Evolutionary conservation across 164 flowering plant species (phyloP).

Genomic region (Macadamia integrifolia): DNA sequence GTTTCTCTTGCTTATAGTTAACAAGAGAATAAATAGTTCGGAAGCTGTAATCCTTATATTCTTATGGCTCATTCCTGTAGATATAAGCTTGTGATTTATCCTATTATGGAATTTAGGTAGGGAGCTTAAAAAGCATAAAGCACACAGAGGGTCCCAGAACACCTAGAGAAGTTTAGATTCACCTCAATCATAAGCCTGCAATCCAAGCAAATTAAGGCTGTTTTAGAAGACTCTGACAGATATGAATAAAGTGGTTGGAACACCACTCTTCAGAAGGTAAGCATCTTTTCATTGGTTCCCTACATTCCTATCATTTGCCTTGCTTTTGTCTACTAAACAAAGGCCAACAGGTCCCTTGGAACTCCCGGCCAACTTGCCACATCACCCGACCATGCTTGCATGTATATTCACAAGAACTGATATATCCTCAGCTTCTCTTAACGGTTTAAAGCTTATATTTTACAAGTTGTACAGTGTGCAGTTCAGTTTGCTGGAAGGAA

Average conservation of each 20-base stretch:
- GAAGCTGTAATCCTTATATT: conserved; percentile 22
- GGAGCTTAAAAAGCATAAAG: conserved; percentile 42
- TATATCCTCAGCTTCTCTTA: not conserved
- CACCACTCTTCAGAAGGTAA: conserved; percentile 69
- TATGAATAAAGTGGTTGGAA: conserved; percentile 60
- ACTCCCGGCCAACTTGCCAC: conserved; percentile 23
- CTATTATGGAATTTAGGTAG: conserved; percentile 31
- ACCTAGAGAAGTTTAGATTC: conserved; percentile 47
- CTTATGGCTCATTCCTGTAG: conserved; percentile 42
- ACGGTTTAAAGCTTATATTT: not conserved
- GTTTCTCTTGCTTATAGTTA: conserved; percentile 11
- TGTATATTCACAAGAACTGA: conserved; percentile 13
- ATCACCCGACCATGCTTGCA: conserved; percentile 21
- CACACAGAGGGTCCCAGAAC: conserved; percentile 34
- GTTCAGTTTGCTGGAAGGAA: too few species aligned
- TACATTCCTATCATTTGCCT: conserved; percentile 31
- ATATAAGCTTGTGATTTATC: conserved; percentile 24
- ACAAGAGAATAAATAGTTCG: conserved; percentile 14
- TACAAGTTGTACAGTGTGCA: not conserved
- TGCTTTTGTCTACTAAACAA: conserved; percentile 42
- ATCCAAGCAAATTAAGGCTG: conserved; percentile 55
- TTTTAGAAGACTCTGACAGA: conserved; percentile 54
- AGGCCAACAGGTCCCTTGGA: conserved; percentile 25
- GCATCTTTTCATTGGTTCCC: conserved; percentile 53
- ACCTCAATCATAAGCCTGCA: conserved; percentile 61